Evolutionary conservation across 805 yeast genomes (phyloP), one percentile per base, ranked within the genome.

Genomic region (Candida multigemmis): DNA sequence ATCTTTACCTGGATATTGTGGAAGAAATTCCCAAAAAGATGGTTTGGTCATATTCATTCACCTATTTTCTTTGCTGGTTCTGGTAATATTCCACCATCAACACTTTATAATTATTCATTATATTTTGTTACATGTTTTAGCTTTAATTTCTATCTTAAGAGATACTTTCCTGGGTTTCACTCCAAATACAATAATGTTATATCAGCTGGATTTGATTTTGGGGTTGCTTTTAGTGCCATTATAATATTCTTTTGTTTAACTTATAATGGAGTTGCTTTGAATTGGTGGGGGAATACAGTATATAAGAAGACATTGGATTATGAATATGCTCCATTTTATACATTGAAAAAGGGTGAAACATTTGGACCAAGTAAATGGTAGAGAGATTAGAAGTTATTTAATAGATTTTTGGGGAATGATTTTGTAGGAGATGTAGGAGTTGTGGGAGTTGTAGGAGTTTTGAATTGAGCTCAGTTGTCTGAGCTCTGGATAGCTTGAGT

Each of bases 21-120:
- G 38, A 57, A 48, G 47, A 60, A 56, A 39, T 58, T 61, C 62
- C 67, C 65, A 34, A 54, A 36, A n/a, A 34, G 25, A 24, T 32
- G 36, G 34, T n/a, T n/a, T n/a, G n/a, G n/a, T n/a, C n/a, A n/a
- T n/a, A 27, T 36, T 20, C 31, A 34, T 22, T 33, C 37, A 36
- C 40, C 40, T 7, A 55, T 60, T 24, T 60, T 60, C 50, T 60
- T 60, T 46, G 46, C 59, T 10, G 68, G 66, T 38, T 54, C 65
- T n/a, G 77, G 76, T 23, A 60, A 64, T 38, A 71, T 77, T 40
- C 87, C 89, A 10, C 87, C 89, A 22, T 78, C 82, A 20, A 75
- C 85, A 4, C 74, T 81, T 16, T 77, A 75, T 48, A 76, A 74
- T 46, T 76, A 74, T 48, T 64, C 70, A 17, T 50, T 72, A 6